Percentiles rank a stretch among this genome's conserved stretches.
Evolutionary conservation across 371 early-diverging fungal species (phyloP).

Genomic region (Syncephalastrum contaminatum): DNA sequence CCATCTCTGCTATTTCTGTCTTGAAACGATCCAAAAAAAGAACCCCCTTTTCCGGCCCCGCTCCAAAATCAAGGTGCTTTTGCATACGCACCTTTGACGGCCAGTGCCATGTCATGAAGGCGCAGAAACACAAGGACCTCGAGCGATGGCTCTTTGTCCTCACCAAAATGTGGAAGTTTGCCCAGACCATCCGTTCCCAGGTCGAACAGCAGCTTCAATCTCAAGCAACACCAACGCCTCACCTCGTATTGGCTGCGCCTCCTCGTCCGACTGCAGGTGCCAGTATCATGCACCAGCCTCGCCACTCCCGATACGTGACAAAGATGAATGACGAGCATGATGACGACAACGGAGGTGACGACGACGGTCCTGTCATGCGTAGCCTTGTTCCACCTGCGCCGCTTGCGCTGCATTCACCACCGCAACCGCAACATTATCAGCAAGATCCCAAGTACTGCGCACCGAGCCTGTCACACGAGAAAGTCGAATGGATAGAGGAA

Average conservation of each 20-base stretch:
- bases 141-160: constrained; percentile 55
- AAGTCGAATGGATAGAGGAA: constrained; percentile 40
- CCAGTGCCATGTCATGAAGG: constrained; percentile 36
- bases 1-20: constrained; percentile 40
- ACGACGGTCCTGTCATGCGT: constrained; percentile 7
- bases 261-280: too few species aligned
- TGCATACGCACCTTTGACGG: constrained; percentile 41
- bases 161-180: constrained; percentile 49
- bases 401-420: constrained; percentile 1
- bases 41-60: constrained; percentile 11
- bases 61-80: constrained; percentile 35
- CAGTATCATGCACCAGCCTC: constrained; percentile 6
- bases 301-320: constrained; percentile 1
- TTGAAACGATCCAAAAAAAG: constrained; percentile 30
- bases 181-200: constrained; percentile 27
- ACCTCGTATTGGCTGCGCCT: neutral
- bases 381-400: constrained; percentile 16
- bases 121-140: constrained; percentile 46
- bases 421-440: constrained; percentile 3
- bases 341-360: neutral
- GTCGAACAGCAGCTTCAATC: constrained; percentile 15
- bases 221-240: constrained; percentile 16
- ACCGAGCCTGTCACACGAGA: constrained; percentile 35
- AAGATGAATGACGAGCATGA: neutral
- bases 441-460: constrained; percentile 16